A percentile compares a stretch with the other conserved stretches of the same genome.
Conservation (phyloP, 2,329 filamentous ascomycete genomes). For the Eutypa lata region DNA sequence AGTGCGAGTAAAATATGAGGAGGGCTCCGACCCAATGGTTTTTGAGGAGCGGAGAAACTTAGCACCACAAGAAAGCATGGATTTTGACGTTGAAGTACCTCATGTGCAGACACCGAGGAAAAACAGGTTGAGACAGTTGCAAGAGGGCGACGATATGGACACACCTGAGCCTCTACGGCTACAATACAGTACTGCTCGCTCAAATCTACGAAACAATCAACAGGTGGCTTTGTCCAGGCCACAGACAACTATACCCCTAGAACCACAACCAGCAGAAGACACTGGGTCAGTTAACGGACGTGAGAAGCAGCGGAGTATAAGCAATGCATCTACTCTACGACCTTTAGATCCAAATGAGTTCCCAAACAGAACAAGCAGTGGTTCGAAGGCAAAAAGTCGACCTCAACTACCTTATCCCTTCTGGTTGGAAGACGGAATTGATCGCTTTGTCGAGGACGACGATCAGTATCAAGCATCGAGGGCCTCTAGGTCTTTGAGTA, state of each 20-base stretch:
- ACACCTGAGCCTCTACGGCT: not conserved
- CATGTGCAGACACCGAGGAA: conserved; percentile 42
- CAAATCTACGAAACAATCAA: not conserved
- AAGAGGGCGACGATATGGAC: not conserved
- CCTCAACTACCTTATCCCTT: conserved; percentile 3
- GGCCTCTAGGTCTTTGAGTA: not conserved
- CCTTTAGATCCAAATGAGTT: conserved; percentile 2
- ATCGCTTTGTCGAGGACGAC: conserved; percentile 22
- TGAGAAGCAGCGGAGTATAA: not conserved
- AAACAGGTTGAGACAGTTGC: conserved; percentile 16
- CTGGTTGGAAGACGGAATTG: conserved; percentile 12
- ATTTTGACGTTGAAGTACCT: conserved; percentile 51
- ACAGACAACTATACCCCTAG: not conserved
- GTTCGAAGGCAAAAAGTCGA: conserved; percentile 2
- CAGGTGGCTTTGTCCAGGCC: too few relatives aligned
- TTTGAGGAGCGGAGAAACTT: conserved; percentile 26
- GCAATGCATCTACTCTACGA: not conserved
- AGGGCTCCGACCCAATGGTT: conserved; percentile 27
- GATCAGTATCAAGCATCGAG: conserved; percentile 9
- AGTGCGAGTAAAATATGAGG: conserved; percentile 42
- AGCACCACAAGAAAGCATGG: conserved; percentile 54
- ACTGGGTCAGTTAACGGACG: not conserved
- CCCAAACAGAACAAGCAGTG: not conserved
- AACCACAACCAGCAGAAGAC: not conserved
- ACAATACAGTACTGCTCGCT: not conserved